Conservation (phyloP, 257 asterid genomes). For the Solanum chilense region DNA sequence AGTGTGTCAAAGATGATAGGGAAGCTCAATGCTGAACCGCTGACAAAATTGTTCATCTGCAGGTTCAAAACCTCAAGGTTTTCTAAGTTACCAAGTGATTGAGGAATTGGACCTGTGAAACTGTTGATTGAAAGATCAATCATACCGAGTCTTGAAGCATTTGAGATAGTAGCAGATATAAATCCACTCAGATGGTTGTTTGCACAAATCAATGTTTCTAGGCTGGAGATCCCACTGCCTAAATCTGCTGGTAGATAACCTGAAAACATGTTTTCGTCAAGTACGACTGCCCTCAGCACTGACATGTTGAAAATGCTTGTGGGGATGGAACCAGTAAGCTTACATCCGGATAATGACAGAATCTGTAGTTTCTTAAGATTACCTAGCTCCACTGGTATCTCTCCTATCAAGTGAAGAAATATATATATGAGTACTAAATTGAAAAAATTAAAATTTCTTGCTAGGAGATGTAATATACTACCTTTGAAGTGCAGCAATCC, state of each 20-base stretch:
- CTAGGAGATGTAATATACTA: background rate
- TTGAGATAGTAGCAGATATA: constrained; percentile 9
- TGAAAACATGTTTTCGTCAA: background rate
- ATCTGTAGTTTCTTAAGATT: background rate
- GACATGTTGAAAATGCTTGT: constrained; percentile 1
- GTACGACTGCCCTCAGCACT: background rate
- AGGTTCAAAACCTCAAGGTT: background rate
- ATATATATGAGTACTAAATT: too few species aligned
- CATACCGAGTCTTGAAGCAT: background rate
- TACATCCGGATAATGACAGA: background rate
- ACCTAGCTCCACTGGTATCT: background rate
- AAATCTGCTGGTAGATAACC: constrained; percentile 8
- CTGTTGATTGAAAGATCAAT: background rate
- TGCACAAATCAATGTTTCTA: background rate
- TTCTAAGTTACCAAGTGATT: constrained; percentile 2
- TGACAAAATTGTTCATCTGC: background rate
- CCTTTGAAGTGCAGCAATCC: background rate
- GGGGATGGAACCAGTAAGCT: background rate
- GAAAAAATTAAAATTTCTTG: background rate
- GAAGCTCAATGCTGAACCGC: background rate
- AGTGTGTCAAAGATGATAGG: background rate
- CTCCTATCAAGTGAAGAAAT: background rate
- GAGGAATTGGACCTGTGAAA: constrained; percentile 11
- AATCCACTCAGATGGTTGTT: background rate
- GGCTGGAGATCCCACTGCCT: constrained; percentile 2